Percentiles rank a stretch among this genome's conserved stretches.
Conservation (phyloP, 225 moss, liverwort and hornwort genomes). For the Bryum argenteum region DNA sequence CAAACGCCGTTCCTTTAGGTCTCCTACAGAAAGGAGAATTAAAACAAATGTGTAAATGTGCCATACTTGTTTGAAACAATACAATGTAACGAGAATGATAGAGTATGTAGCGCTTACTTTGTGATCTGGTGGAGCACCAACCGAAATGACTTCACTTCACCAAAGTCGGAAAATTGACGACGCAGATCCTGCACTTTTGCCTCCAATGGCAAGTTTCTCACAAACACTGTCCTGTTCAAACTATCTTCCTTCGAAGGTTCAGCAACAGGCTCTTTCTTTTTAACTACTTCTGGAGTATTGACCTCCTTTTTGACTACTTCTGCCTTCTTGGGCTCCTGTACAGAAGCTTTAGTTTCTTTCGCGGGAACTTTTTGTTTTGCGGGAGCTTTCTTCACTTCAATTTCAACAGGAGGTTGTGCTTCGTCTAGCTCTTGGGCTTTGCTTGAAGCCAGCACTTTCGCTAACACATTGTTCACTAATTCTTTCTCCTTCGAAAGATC, state of each 20-base stretch:
- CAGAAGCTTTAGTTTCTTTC: too few relatives aligned
- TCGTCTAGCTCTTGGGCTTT: constrained; percentile 29
- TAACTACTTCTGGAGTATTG: constrained; percentile 23
- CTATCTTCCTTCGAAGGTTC: constrained; percentile 35
- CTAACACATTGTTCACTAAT: constrained; percentile 63
- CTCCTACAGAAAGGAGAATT: constrained; percentile 41
- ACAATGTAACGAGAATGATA: background rate
- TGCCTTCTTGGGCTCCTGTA: background rate
- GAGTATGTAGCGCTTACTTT: constrained; percentile 52
- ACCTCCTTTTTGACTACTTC: constrained; percentile 19
- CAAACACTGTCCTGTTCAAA: constrained; percentile 74
- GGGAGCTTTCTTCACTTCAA: constrained; percentile 27
- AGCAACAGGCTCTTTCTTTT: constrained; percentile 23
- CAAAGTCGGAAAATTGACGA: constrained; percentile 80
- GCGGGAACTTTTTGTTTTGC: too few relatives aligned
- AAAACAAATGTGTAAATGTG: background rate
- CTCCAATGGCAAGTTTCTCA: constrained; percentile 82
- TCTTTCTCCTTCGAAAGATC: constrained; percentile 57
- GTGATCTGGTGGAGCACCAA: constrained; percentile 87
- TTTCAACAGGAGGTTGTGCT: constrained; percentile 14
- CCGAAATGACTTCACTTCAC: constrained; percentile 86
- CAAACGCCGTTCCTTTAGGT: constrained; percentile 94
- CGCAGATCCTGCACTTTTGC: constrained; percentile 84
- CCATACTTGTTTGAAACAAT: background rate
- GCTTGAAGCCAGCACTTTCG: constrained; percentile 64